Conservation (phyloP, 345 rosid genomes). For the Syzygium grande region DNA sequence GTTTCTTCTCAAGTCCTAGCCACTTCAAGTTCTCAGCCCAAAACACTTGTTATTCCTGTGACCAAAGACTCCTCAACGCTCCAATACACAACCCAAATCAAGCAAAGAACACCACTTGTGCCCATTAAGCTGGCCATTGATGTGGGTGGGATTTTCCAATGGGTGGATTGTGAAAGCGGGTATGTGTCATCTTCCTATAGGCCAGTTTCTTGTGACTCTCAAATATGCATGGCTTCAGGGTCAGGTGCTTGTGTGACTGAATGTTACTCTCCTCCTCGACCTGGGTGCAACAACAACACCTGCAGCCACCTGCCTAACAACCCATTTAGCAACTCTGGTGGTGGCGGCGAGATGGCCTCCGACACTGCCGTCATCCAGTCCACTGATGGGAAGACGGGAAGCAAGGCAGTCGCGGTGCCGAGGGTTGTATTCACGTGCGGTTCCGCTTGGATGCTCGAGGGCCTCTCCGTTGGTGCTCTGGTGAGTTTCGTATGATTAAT, state of each 20-base stretch:
- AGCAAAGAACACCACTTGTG: background rate
- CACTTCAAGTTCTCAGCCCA: background rate
- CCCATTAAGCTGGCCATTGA: background rate
- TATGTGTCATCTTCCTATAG: background rate
- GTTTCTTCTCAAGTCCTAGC: background rate
- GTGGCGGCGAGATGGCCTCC: background rate
- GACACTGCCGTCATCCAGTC: background rate
- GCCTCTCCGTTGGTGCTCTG: background rate
- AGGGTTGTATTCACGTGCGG: slow-evolving; percentile 6
- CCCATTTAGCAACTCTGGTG: background rate
- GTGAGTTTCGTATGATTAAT: background rate
- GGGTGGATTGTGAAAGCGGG: background rate
- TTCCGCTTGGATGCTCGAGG: background rate
- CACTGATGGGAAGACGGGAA: background rate
- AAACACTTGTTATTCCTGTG: background rate
- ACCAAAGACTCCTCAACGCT: background rate
- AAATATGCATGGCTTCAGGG: background rate
- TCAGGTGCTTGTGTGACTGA: background rate
- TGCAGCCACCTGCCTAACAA: background rate
- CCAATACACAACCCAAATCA: background rate
- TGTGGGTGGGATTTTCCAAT: background rate
- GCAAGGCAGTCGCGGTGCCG: background rate
- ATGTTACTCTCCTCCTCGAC: background rate
- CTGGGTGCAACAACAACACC: background rate
- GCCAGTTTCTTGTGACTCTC: background rate